A percentile compares a stretch with the other conserved stretches of the same genome.
Evolutionary conservation across 306 rosid species (phyloP).

Genomic region (Ziziphus jujuba): DNA sequence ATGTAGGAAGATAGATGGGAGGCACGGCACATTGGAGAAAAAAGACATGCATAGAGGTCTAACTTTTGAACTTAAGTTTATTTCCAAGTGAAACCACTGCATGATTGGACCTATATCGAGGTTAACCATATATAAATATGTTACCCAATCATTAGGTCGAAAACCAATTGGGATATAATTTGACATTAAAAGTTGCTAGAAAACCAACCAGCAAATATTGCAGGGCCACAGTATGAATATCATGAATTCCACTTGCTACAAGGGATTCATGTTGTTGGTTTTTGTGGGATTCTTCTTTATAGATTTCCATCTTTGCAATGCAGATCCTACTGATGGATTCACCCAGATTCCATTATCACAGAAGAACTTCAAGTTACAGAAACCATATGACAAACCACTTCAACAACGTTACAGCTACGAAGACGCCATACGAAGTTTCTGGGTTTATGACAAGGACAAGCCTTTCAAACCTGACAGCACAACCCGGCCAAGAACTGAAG

Average conservation of each 20-base stretch:
- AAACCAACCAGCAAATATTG: background rate
- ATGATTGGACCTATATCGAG: too few relatives aligned
- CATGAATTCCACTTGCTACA: background rate
- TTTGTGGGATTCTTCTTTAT: background rate
- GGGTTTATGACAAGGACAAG: slow-evolving; percentile 22
- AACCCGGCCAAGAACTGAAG: slow-evolving; percentile 24
- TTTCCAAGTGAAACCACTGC: too few relatives aligned
- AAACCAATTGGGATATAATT: background rate
- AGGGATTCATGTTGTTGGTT: background rate
- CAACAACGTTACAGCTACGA: background rate
- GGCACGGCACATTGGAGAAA: too few relatives aligned
- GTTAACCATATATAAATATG: too few relatives aligned
- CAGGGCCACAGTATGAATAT: background rate
- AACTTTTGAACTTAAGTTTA: too few relatives aligned
- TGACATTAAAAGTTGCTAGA: background rate
- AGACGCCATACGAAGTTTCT: slow-evolving; percentile 13
- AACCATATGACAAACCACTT: slow-evolving; percentile 9
- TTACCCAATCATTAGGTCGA: too few relatives aligned
- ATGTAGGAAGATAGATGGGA: too few relatives aligned
- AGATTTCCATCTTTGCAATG: background rate
- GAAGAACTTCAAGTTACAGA: slow-evolving; percentile 11
- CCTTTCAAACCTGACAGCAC: slow-evolving; percentile 18
- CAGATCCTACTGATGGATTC: slow-evolving; percentile 31
- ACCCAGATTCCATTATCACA: background rate
- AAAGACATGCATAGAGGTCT: too few relatives aligned